Conservation (phyloP, 1,284 basidiomycete genomes). For the Leccinum pseudoinsigne region DNA sequence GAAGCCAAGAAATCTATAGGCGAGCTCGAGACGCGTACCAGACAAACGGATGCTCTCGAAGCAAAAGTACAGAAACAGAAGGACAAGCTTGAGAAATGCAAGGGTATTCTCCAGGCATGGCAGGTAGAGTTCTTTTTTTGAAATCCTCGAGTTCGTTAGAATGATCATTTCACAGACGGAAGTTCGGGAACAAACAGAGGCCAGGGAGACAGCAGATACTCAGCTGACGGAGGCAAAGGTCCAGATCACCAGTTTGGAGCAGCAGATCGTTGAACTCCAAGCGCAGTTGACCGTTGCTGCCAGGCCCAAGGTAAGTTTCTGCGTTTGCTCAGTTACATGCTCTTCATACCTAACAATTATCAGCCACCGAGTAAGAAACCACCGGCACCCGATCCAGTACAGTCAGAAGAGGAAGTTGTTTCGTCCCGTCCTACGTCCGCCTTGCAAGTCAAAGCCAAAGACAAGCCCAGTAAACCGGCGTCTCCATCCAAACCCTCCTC, state of each 20-base stretch:
- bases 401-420: slow-evolving; percentile 11
- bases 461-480: slow-evolving; percentile 14
- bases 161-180: slow-evolving; percentile 32
- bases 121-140: slow-evolving; percentile 36
- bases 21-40: slow-evolving; percentile 37
- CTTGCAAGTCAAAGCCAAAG: slow-evolving; percentile 13
- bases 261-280: slow-evolving; percentile 45
- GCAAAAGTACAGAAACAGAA: slow-evolving; percentile 42
- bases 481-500: slow-evolving; percentile 22
- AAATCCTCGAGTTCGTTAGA: neutral
- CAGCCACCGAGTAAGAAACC: slow-evolving; percentile 23
- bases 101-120: slow-evolving; percentile 41
- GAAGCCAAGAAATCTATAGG: slow-evolving; percentile 47
- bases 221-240: slow-evolving; percentile 32
- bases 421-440: slow-evolving; percentile 12
- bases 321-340: neutral
- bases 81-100: slow-evolving; percentile 45
- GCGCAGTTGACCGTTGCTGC: slow-evolving; percentile 38
- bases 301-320: slow-evolving; percentile 23
- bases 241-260: slow-evolving; percentile 37
- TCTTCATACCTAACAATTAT: neutral
- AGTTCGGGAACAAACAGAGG: slow-evolving; percentile 35
- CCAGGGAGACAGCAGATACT: slow-evolving; percentile 32
- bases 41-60: slow-evolving; percentile 19
- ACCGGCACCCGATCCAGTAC: slow-evolving; percentile 3